Evolutionary conservation across 208 protist genomes (phyloP), one percentile per base, ranked within the genome.

Genomic region (Tritrichomonas musculus): DNA sequence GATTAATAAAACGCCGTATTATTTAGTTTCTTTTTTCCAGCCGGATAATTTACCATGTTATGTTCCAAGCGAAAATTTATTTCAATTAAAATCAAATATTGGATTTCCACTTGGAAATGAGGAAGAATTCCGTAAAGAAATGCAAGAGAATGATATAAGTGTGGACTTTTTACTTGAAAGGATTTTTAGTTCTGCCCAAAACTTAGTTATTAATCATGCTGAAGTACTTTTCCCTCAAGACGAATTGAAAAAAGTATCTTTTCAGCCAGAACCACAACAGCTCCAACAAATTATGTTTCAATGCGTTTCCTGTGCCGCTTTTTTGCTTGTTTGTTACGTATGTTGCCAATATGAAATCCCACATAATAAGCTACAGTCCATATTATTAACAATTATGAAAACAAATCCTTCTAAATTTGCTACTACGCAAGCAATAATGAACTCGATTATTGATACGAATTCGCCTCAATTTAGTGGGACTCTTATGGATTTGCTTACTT

Each of bases 61-160:
- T 49, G 77, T 88, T 57, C 44, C 77, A 88, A 47, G 77, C 5
- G 77, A 88, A 22, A 57, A 60, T 88, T 57, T 88, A 39, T 88
- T 39, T 36, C 77, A 88, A 57, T 49, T 88, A 27, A 44, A 88
- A 1, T 33, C 77, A 60, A 25, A 88, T 57, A 47, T 88, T 57
- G 73, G 73, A 0, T 82, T 82, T 41, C 73, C 73, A n/a, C 22
- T 82, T 17, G 73, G 73, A 4, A 39, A 82, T 82, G 77, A 88
- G 17, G 25, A 33, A 17, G 77, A 88, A 20, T 88, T 44, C 17
- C 53, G 27, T 5, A 47, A 88, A n/a, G 77, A 33, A 22, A 57
- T 57, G 25, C 27, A 53, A 57, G 39, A 53, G 0, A 20, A 88
- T 39, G 47, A 88, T 13, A 20, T 44, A 14, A 53, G n/a, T 53